Evolutionary conservation across 306 rosid species (phyloP).

Genomic region (Trifolium fragiferum): DNA sequence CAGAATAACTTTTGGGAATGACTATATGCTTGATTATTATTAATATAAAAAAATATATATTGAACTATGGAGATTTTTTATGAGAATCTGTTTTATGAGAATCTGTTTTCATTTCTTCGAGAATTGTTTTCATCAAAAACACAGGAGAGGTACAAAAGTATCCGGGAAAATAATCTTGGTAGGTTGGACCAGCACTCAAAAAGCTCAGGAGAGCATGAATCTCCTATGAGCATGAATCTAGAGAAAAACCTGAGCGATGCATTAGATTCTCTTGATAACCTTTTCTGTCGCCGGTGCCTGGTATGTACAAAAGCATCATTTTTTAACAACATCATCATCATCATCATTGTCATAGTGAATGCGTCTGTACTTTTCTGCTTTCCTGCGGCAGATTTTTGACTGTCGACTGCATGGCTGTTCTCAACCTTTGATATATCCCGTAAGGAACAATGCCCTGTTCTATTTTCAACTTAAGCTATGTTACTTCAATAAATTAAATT

Average conservation of each 20-base stretch:
- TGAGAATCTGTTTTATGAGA: no score
- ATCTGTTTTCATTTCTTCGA: slow-evolving; percentile 39
- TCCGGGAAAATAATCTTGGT: slow-evolving; percentile 60
- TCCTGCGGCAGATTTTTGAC: slow-evolving; percentile 80
- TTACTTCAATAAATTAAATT: slow-evolving; percentile 43
- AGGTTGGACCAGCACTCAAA: slow-evolving; percentile 49
- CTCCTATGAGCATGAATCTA: slow-evolving; percentile 57
- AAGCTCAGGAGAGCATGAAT: slow-evolving; percentile 52
- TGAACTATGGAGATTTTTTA: slow-evolving; percentile 21
- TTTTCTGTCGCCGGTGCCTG: slow-evolving; percentile 96
- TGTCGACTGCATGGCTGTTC: slow-evolving; percentile 96
- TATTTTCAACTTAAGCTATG: slow-evolving; percentile 13
- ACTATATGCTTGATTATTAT: slow-evolving; percentile 38
- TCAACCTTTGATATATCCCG: slow-evolving; percentile 76
- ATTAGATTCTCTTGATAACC: slow-evolving; percentile 95
- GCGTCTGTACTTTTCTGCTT: slow-evolving; percentile 46
- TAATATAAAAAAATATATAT: slow-evolving; percentile 28
- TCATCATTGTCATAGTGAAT: slow-evolving; percentile 30
- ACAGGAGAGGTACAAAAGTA: slow-evolving; percentile 75
- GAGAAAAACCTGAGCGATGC: slow-evolving; percentile 82
- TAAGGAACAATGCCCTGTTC: slow-evolving; percentile 52
- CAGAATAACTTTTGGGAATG: slow-evolving; percentile 29
- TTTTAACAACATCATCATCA: slow-evolving; percentile 38
- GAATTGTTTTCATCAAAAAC: slow-evolving; percentile 38
- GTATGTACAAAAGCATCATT: slow-evolving; percentile 52